phyloP scores from a whole-genome alignment of 169 alveolate genomes.

The Ichthyophthirius multifiliis region DNA sequence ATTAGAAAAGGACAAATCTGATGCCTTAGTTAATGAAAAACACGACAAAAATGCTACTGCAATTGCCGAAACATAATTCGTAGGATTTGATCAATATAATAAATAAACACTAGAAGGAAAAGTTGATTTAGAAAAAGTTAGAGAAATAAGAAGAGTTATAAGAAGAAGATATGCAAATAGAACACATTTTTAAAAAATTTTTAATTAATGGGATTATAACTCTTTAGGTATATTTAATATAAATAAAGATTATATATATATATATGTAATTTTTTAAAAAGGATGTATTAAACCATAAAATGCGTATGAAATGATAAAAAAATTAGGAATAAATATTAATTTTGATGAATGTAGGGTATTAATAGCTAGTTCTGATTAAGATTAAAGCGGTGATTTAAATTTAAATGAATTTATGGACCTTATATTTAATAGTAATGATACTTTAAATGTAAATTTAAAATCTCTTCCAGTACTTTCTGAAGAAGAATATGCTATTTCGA shows the following conservation, averaged over 20 bases:
- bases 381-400: slow-evolving; percentile 53
- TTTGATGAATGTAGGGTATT: slow-evolving; percentile 79
- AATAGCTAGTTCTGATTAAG: slow-evolving; percentile 71
- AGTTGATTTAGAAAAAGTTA: slow-evolving; percentile 74
- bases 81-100: slow-evolving; percentile 47
- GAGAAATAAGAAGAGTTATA: slow-evolving; percentile 78
- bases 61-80: slow-evolving; percentile 76
- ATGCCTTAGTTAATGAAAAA: slow-evolving; percentile 12
- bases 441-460: slow-evolving; percentile 64
- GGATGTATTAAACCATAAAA: slow-evolving; percentile 64
- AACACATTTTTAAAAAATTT: slow-evolving; percentile 66
- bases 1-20: too few species aligned
- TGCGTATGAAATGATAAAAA: slow-evolving; percentile 68
- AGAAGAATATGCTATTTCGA: background rate
- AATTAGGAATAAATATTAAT: slow-evolving; percentile 78
- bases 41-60: slow-evolving; percentile 42
- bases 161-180: slow-evolving; percentile 82
- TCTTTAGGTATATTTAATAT: background rate
- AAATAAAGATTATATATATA: background rate
- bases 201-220: slow-evolving; percentile 30
- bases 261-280: slow-evolving; percentile 57
- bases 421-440: slow-evolving; percentile 71
- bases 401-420: slow-evolving; percentile 78
- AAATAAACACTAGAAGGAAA: slow-evolving; percentile 74
- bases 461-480: slow-evolving; percentile 7